Evolutionary conservation across 257 asterid genomes (phyloP), one percentile per base, ranked within the genome.

Genomic region (Solanum piurae): DNA sequence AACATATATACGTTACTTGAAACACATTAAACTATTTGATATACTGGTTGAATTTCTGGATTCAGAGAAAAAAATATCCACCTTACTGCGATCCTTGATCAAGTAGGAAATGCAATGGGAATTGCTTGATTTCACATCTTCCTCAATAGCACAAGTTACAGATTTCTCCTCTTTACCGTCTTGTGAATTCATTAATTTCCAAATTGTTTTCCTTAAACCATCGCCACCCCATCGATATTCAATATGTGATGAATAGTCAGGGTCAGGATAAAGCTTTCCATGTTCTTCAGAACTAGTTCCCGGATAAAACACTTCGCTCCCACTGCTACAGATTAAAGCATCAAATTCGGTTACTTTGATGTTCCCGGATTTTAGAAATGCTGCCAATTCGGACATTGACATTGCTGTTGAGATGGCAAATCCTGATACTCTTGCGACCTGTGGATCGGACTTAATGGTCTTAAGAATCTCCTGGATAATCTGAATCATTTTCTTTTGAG

Each of bases 181-280:
- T 5, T 89, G 62, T 13, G 94, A 42, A 86, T 90, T 93, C 95
- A 92, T 96, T 62, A 96, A 90, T 89, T 95, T 96, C 96, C 94
- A 90, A 89, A 95, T 94, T n/a, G 98, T 94, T 91, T 90, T 96
- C 88, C 92, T 94, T 89, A 96, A 74, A 12, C 99, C 99, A 86
- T 94, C 97, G 3, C 92, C 91, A 83, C 98, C 99, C 99, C 98
- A 96, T 66, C 99, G 93, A 68, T 95, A 96, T 12, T 96, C 98
- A 14, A 95, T 93, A 89, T 96, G 99, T 1, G 96, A 79, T 3
- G 94, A 94, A 62, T 96, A 93, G 88, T 96, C 98, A 3, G 93
- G 93, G 86, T 96, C 98, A 0, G 93, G 95, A 80, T 42, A 87
- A 66, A 91, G 91, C 89, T 92, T 93, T 42, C 93, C 96, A 55